Evolutionary conservation across 2,329 filamentous ascomycete genomes (phyloP), one percentile per base, ranked within the genome.

Genomic region (Botrytis deweyae): DNA sequence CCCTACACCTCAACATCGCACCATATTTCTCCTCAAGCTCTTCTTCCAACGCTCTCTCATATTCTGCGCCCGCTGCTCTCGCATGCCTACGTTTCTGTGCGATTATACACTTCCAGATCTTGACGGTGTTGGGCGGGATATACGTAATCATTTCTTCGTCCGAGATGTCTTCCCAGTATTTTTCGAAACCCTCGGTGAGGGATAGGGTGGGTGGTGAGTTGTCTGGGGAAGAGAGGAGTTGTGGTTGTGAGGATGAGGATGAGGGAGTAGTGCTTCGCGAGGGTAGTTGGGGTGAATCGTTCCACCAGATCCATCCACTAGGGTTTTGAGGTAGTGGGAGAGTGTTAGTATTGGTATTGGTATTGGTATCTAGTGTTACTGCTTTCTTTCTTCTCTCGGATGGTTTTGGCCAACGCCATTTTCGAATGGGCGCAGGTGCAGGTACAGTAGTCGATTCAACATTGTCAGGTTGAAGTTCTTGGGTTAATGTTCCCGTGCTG

Each of bases 241-340:
- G 42, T 44, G 42, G 0, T 44, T 7, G 42, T 46, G 44, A 46
- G 20, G 20, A 22, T 46, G 44, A 46, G 44, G 2, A 46, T 46
- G 44, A 46, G 20, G 20, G 20, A 49, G 9, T 25, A 9, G 3
- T 22, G 46, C 9, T 10, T 9, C n/a, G 2, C n/a, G 49, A n/a
- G 25, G 49, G 5, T 7, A 0, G 0, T 3, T n/a, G 12, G 49
- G 25, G 5, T n/a, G 7, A 16, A 16, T 16, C 4, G 12, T 7
- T 14, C n/a, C 6, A 12, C 49, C 49, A n/a, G 12, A 16, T n/a
- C 12, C 25, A 16, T 7, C n/a, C 12, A n/a, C 12, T 7, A 16
- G 2, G 12, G 49, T 0, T 3, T 55, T n/a, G 12, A 55, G 49
- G 0, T 58, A 3, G n/a, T 29, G 52, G 33, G 33, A 33, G 33